These are phyloP conservation scores for Zygosaccharomyces bisporus DNA, from an alignment of 805 yeast genomes.

Conservation along the genomic window DNA sequence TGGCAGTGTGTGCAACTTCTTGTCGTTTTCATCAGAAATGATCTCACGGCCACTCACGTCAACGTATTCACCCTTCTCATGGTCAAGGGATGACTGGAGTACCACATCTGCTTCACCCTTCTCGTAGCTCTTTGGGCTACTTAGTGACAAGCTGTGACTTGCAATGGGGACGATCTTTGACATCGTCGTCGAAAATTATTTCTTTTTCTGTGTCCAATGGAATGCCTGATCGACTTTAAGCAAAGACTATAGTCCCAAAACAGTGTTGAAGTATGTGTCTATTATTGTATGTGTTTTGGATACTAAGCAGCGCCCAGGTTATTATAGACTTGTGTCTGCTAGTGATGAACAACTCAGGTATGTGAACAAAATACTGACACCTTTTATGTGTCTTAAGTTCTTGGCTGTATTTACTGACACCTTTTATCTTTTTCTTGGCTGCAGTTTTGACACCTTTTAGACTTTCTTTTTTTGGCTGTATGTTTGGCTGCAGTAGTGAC, in stretches of 20 bases:
- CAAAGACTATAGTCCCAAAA: background rate
- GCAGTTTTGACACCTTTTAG: background rate
- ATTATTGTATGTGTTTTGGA: background rate
- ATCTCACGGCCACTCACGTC: conserved; percentile 14
- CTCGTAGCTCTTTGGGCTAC: conserved; percentile 1
- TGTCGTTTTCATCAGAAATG: conserved; percentile 10
- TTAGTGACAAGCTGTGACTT: conserved; percentile 6
- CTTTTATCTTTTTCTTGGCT: background rate
- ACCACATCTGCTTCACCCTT: conserved; percentile 3
- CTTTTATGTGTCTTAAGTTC: conserved; percentile 1
- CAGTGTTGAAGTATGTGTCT: background rate
- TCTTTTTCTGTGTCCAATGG: background rate
- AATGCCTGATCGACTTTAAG: conserved; percentile 1
- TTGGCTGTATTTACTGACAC: conserved; percentile 5
- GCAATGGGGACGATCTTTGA: conserved; percentile 12
- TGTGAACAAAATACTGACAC: conserved; percentile 2
- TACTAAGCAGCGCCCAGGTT: background rate
- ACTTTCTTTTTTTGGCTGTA: background rate
- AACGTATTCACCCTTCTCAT: conserved; percentile 12
- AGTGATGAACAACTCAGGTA: background rate
- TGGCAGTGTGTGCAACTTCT: conserved; percentile 8
- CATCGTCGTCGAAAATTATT: conserved; percentile 2
- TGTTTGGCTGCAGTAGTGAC: background rate
- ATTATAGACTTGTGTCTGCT: background rate
- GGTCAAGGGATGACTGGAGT: background rate